These are phyloP conservation scores for Phaeotremella skinneri DNA, from an alignment of 768 basidiomycete genomes.

Conservation along the genomic window DNA sequence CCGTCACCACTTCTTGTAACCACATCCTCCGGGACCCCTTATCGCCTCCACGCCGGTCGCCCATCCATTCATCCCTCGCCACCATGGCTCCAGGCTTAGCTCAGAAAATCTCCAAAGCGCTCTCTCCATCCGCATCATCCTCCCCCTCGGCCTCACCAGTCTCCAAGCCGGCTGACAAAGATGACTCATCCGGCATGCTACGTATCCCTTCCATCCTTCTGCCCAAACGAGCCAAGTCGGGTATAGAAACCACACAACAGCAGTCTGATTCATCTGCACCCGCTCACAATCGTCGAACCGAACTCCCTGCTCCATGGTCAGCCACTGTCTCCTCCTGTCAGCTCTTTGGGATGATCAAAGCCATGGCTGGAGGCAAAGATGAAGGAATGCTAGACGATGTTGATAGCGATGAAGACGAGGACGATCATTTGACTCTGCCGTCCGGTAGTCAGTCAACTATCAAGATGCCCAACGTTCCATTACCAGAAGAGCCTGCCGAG, in stretches of 20 bases:
- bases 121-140: constrained; percentile 9
- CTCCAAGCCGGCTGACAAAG: constrained; percentile 5
- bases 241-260: not conserved
- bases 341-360: constrained; percentile 36
- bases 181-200: not conserved
- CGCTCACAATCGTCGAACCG: not conserved
- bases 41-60: too few species aligned
- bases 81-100: constrained; percentile 15
- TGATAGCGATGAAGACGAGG: constrained; percentile 24
- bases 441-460: not conserved
- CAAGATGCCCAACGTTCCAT: too few species aligned
- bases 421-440: not conserved
- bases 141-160: constrained; percentile 18
- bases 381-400: constrained; percentile 11
- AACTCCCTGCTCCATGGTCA: constrained; percentile 6
- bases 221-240: not conserved
- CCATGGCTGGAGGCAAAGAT: constrained; percentile 26
- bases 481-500: not conserved
- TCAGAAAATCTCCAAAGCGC: constrained; percentile 12
- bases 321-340: constrained; percentile 19
- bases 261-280: not conserved
- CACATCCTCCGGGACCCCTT: too few species aligned
- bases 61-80: too few species aligned
- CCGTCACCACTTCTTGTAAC: too few species aligned
- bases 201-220: not conserved